phyloP scores from a whole-genome alignment of 805 yeast genomes.

The Candida gorgasii region DNA sequence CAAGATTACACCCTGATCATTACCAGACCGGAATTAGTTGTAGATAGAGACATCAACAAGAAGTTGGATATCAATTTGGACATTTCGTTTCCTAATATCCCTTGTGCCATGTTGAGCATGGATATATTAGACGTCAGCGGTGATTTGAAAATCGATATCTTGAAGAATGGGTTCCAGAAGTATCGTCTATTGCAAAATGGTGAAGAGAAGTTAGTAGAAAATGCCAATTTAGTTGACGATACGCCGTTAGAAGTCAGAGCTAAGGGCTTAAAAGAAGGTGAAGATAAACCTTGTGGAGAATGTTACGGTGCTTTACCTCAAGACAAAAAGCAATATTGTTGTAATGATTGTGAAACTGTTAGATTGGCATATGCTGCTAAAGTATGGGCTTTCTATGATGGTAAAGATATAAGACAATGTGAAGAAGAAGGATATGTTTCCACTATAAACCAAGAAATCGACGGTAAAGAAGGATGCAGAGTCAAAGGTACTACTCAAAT shows the following conservation, averaged over 20 bases:
- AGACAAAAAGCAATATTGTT: conserved; percentile 57
- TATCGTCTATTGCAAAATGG: conserved; percentile 63
- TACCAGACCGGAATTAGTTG: conserved; percentile 80
- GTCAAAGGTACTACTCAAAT: conserved; percentile 76
- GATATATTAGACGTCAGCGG: conserved; percentile 92
- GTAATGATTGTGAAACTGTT: conserved; percentile 84
- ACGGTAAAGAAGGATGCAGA: conserved; percentile 78
- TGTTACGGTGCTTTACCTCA: conserved; percentile 86
- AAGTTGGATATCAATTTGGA: conserved; percentile 79
- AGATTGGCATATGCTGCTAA: conserved; percentile 71
- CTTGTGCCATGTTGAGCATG: conserved; percentile 78
- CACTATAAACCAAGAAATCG: conserved; percentile 55
- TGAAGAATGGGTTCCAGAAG: conserved; percentile 69
- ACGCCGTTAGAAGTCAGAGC: conserved; percentile 30
- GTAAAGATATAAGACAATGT: conserved; percentile 85
- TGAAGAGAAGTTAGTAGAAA: conserved; percentile 31
- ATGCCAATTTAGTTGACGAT: conserved; percentile 23
- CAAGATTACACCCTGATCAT: conserved; percentile 65
- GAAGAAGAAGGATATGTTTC: conserved; percentile 82
- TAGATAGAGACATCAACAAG: conserved; percentile 77
- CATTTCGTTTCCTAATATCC: conserved; percentile 77
- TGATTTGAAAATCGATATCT: conserved; percentile 72
- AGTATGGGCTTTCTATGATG: conserved; percentile 91
- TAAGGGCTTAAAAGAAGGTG: conserved; percentile 31
- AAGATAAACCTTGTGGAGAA: conserved; percentile 68